Evolutionary conservation across 2,329 filamentous ascomycete species (phyloP).

Genomic region (Epichloe scottii): DNA sequence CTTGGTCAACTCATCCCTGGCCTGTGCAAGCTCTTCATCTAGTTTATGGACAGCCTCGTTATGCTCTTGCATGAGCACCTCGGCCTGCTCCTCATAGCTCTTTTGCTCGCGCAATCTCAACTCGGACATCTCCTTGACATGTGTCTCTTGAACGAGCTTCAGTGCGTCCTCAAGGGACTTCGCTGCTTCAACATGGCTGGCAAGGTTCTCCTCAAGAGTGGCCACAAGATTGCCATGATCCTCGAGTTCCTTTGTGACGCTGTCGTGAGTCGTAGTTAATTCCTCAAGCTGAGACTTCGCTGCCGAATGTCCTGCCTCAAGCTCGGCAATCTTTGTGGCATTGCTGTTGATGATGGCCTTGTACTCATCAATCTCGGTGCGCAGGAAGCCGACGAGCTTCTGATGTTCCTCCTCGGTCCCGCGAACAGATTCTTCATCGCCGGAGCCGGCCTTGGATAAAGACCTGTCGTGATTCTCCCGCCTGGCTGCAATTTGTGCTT

Average conservation of each 20-base stretch:
- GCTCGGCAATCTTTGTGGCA: constrained; percentile 53
- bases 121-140: constrained; percentile 37
- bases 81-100: constrained; percentile 44
- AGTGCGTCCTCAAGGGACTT: constrained; percentile 41
- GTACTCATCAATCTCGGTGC: constrained; percentile 69
- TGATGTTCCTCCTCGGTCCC: constrained; percentile 44
- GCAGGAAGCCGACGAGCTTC: constrained; percentile 47
- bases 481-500: constrained; percentile 43
- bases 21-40: constrained; percentile 49
- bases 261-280: constrained; percentile 46
- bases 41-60: constrained; percentile 42
- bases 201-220: constrained; percentile 46
- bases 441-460: constrained; percentile 26
- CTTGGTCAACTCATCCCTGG: constrained; percentile 53
- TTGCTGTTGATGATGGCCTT: constrained; percentile 61
- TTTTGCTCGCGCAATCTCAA: constrained; percentile 37
- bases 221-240: constrained; percentile 34
- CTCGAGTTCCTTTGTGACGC: constrained; percentile 31
- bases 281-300: constrained; percentile 58
- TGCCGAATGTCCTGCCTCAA: constrained; percentile 59
- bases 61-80: constrained; percentile 47
- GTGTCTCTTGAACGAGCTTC: constrained; percentile 33
- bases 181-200: constrained; percentile 45
- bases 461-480: constrained; percentile 37
- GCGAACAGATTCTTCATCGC: constrained; percentile 27